A percentile compares a stretch with the other conserved stretches of the same genome.
Evolutionary conservation across 1,284 basidiomycete genomes (phyloP).

Genomic region (Leccinum ponderosum): DNA sequence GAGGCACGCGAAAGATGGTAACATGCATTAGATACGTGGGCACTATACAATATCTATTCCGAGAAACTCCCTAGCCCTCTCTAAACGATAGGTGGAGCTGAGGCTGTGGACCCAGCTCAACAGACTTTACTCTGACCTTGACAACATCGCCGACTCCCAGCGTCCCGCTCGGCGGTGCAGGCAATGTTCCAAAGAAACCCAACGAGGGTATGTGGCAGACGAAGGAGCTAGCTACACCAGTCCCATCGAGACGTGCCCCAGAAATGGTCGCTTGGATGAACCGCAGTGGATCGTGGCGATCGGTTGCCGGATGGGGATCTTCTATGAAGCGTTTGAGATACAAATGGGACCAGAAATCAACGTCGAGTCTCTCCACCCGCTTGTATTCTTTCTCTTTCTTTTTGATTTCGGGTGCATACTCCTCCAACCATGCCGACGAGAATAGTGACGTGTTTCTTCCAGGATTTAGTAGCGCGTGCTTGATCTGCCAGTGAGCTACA

Average conservation of each 20-base stretch:
- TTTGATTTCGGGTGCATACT: constrained; percentile 35
- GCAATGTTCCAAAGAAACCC: constrained; percentile 23
- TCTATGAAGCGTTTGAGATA: constrained; percentile 37
- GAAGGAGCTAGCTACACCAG: constrained; percentile 10
- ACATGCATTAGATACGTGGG: background rate
- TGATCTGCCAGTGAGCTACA: constrained; percentile 93
- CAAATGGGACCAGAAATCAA: constrained; percentile 49
- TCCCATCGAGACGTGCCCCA: constrained; percentile 14
- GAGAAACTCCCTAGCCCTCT: background rate
- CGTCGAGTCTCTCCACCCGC: constrained; percentile 25
- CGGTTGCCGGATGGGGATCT: constrained; percentile 19
- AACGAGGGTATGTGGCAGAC: constrained; percentile 29
- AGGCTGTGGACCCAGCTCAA: constrained; percentile 29
- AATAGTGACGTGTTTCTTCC: constrained; percentile 41
- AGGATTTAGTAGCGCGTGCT: constrained; percentile 63
- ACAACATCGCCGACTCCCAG: constrained; percentile 26
- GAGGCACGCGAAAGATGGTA: background rate
- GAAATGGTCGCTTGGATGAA: constrained; percentile 27
- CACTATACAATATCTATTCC: background rate
- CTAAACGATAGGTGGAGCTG: constrained; percentile 18
- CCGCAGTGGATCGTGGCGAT: constrained; percentile 26
- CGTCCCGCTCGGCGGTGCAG: constrained; percentile 3
- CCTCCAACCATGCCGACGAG: constrained; percentile 42
- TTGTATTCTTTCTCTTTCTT: constrained; percentile 32
- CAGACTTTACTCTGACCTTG: constrained; percentile 21